Evolutionary conservation across 2,329 filamentous ascomycete species (phyloP).

Genomic region (Exophiala alcalophila): DNA sequence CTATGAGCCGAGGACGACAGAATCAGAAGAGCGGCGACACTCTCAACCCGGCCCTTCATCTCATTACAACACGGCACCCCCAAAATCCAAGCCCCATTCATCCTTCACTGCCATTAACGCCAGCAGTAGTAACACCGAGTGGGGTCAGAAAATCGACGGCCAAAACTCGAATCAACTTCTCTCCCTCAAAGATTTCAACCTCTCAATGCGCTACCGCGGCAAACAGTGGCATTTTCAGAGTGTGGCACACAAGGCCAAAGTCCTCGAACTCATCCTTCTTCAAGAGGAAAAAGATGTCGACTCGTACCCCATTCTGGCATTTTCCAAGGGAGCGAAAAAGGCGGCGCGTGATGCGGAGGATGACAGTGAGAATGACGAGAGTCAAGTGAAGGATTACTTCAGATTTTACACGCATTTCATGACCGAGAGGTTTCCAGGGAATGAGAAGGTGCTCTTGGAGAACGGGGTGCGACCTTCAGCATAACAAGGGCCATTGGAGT

Average conservation of each 20-base stretch:
- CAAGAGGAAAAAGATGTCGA: conserved; percentile 19
- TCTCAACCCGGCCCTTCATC: not conserved
- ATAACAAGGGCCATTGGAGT: not conserved
- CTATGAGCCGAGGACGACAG: not conserved
- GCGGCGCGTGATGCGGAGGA: not conserved
- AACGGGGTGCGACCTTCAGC: conserved; percentile 16
- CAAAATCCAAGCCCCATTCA: not conserved
- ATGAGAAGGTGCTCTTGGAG: conserved; percentile 14
- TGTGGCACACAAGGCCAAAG: conserved; percentile 17
- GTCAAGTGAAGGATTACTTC: conserved; percentile 16
- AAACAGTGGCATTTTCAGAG: conserved; percentile 15
- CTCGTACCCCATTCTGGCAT: conserved; percentile 13
- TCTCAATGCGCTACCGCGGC: conserved; percentile 12
- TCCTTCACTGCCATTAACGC: not conserved
- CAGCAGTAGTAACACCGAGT: too few species aligned
- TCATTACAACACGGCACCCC: not conserved
- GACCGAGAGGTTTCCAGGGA: conserved; percentile 14
- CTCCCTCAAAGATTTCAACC: conserved; percentile 5
- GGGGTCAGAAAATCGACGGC: too few species aligned
- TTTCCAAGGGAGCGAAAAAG: conserved; percentile 11
- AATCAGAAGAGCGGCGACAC: not conserved
- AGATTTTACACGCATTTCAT: conserved; percentile 17
- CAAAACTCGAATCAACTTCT: conserved; percentile 1
- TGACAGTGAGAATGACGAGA: conserved; percentile 4
- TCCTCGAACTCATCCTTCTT: conserved; percentile 15